These are phyloP conservation scores for Euphorbia lathyris DNA, from an alignment of 345 rosid genomes.

Conservation along the genomic window DNA sequence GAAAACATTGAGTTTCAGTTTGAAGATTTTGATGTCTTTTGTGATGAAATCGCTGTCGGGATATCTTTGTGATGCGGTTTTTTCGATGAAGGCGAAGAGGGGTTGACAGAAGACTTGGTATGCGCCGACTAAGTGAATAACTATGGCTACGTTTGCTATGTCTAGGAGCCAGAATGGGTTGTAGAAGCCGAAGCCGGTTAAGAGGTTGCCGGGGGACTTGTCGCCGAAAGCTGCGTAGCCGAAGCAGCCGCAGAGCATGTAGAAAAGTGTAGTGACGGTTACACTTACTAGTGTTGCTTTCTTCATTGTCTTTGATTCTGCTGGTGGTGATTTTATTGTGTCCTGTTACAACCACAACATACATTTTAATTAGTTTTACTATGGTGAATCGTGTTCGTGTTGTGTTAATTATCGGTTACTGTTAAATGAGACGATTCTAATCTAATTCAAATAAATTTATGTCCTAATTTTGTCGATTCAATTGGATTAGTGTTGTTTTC, in stretches of 20 bases:
- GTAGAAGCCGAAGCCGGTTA: conserved; percentile 72
- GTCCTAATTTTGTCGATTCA: too few species aligned
- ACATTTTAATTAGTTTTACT: too few species aligned
- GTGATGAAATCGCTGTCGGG: conserved; percentile 59
- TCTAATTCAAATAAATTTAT: too few species aligned
- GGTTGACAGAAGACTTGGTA: conserved; percentile 97
- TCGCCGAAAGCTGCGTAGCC: conserved; percentile 96
- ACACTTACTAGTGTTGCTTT: conserved; percentile 69
- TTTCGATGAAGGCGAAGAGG: conserved; percentile 74
- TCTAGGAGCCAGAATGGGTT: conserved; percentile 90
- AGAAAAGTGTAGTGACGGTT: conserved; percentile 72
- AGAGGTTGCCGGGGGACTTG: conserved; percentile 68
- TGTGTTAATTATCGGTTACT: too few species aligned
- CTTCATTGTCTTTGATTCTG: conserved; percentile 81
- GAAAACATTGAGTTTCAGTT: conserved; percentile 60
- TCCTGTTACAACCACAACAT: conserved; percentile 35
- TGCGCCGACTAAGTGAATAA: conserved; percentile 78
- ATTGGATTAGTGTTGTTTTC: too few species aligned
- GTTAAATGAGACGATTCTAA: too few species aligned
- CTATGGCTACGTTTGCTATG: conserved; percentile 79
- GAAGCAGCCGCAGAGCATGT: conserved; percentile 84
- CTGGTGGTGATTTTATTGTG: conserved; percentile 58
- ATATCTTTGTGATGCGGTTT: conserved; percentile 37
- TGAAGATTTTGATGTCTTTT: conserved; percentile 48
- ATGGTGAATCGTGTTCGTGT: too few species aligned